A percentile compares a stretch with the other conserved stretches of the same genome.
These are phyloP conservation scores for Yarrowia galli DNA, from an alignment of 1,139 yeast genomes.

Conservation along the genomic window DNA sequence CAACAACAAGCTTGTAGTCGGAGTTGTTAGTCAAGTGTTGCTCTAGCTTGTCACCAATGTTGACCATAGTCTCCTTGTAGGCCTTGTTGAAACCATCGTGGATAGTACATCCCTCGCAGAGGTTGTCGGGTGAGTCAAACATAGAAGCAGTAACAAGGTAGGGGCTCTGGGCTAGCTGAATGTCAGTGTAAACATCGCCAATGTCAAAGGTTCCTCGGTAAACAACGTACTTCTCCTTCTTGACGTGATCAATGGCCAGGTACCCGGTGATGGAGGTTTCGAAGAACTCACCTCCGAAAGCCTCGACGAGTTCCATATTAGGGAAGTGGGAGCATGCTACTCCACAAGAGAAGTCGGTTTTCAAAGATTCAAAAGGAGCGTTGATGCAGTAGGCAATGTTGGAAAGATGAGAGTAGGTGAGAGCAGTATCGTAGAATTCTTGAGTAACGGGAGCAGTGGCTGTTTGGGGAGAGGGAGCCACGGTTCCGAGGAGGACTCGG, in stretches of 20 bases:
- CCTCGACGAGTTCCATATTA: slow-evolving; percentile 2
- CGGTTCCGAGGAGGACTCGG: slow-evolving; percentile 16
- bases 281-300: neutral
- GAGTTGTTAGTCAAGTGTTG: slow-evolving; percentile 52
- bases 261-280: slow-evolving; percentile 15
- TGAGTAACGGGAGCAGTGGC: slow-evolving; percentile 12
- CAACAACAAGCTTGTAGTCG: slow-evolving; percentile 59
- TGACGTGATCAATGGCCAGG: slow-evolving; percentile 7
- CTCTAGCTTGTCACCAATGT: slow-evolving; percentile 40
- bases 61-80: slow-evolving; percentile 52
- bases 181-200: slow-evolving; percentile 17
- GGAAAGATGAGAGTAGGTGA: slow-evolving; percentile 6
- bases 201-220: slow-evolving; percentile 26
- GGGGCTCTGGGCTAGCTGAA: slow-evolving; percentile 13
- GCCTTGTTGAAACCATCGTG: slow-evolving; percentile 47
- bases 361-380: neutral
- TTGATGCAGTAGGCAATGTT: slow-evolving; percentile 19
- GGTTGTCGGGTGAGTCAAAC: neutral
- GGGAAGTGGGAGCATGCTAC: slow-evolving; percentile 16
- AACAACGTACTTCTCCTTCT: slow-evolving; percentile 18
- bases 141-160: neutral
- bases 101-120: slow-evolving; percentile 7
- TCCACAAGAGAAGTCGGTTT: slow-evolving; percentile 8
- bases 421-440: neutral
- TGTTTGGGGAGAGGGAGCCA: slow-evolving; percentile 15